Evolutionary conservation across 768 basidiomycete species (phyloP).

Genomic region (Suillus discolor): DNA sequence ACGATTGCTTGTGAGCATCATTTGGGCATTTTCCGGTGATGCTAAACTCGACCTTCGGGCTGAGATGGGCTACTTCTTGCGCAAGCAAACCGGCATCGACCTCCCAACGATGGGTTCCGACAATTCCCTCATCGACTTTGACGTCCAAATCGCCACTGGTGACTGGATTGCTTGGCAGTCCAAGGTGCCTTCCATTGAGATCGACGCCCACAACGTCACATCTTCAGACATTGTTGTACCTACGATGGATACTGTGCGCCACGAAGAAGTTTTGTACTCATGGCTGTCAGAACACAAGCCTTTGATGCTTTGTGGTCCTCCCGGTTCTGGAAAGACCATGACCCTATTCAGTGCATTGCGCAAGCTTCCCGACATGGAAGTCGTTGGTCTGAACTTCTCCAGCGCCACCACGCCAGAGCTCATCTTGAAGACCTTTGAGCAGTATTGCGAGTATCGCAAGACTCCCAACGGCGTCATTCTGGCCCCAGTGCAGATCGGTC

Average conservation of each 20-base stretch:
- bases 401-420: slow-evolving; percentile 98
- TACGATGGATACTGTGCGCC: slow-evolving; percentile 97
- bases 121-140: slow-evolving; percentile 90
- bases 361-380: slow-evolving; percentile 98
- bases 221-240: slow-evolving; percentile 97
- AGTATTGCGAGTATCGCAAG: slow-evolving; percentile 99
- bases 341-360: slow-evolving; percentile 97
- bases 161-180: slow-evolving; percentile 94
- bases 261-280: slow-evolving; percentile 97
- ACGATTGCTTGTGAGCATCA: slow-evolving; percentile 85
- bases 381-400: slow-evolving; percentile 98
- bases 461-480: slow-evolving; percentile 98
- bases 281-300: slow-evolving; percentile 99
- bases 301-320: slow-evolving; percentile 96
- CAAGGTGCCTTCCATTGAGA: slow-evolving; percentile 92
- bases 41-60: slow-evolving; percentile 89
- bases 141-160: slow-evolving; percentile 83
- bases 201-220: slow-evolving; percentile 95
- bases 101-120: slow-evolving; percentile 76
- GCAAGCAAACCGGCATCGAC: slow-evolving; percentile 86
- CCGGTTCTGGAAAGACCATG: slow-evolving; percentile 99
- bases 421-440: slow-evolving; percentile 98
- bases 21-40: slow-evolving; percentile 99
- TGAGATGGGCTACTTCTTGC: slow-evolving; percentile 85
- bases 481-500: slow-evolving; percentile 91